These are phyloP conservation scores for Saksenaea vasiformis DNA, from an alignment of 371 early-diverging fungal genomes.

Conservation along the genomic window DNA sequence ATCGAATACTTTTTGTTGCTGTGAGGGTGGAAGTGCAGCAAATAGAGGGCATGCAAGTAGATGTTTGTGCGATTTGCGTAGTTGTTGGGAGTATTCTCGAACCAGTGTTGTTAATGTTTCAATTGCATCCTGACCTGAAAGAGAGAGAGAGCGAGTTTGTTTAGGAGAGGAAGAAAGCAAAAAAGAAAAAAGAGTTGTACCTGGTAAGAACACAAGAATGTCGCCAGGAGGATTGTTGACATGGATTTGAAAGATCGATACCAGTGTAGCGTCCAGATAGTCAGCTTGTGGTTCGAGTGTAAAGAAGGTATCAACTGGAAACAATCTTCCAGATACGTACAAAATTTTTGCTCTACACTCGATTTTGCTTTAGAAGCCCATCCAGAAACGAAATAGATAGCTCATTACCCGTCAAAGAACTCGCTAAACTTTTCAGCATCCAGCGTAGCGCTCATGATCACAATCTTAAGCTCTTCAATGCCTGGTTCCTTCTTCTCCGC, in stretches of 20 bases:
- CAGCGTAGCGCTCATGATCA: constrained; percentile 98
- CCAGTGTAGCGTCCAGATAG: constrained; percentile 88
- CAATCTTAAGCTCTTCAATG: constrained; percentile 75
- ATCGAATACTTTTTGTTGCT: constrained; percentile 92
- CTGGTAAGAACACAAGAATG: constrained; percentile 92
- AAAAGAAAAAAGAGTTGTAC: constrained; percentile 30
- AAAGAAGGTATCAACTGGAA: constrained; percentile 85
- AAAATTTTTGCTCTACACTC: constrained; percentile 70
- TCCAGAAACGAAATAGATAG: not conserved
- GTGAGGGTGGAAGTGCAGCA: constrained; percentile 90
- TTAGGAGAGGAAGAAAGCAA: not conserved
- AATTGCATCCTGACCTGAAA: constrained; percentile 79
- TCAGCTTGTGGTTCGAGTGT: constrained; percentile 81
- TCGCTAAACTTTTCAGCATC: constrained; percentile 90
- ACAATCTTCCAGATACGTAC: constrained; percentile 85
- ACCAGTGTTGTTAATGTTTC: constrained; percentile 85
- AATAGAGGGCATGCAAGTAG: constrained; percentile 80
- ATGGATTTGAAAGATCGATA: constrained; percentile 89
- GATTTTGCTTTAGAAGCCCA: constrained; percentile 6
- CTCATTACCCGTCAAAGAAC: constrained; percentile 78
- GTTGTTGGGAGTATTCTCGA: constrained; percentile 57
- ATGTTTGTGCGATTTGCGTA: constrained; percentile 42
- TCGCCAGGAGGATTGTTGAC: constrained; percentile 86
- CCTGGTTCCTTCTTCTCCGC: constrained; percentile 38
- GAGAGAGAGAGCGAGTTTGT: not conserved